phyloP scores from a whole-genome alignment of 805 yeast genomes.

The Scheffersomyces lignosus region DNA sequence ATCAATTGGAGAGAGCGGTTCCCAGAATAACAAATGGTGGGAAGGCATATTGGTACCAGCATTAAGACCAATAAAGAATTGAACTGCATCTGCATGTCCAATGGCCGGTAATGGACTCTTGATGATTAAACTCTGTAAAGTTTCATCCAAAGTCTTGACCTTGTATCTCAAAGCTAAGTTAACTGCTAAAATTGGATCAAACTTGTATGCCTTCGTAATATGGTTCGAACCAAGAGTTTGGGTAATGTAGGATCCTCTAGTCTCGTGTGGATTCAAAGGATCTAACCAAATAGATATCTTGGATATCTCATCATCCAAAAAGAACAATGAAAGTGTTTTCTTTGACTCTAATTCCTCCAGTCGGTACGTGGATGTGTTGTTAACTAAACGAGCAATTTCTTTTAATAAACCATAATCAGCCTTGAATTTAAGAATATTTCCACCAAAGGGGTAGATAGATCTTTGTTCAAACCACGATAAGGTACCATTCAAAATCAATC shows the following conservation, averaged over 20 bases:
- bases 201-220: conserved; percentile 56
- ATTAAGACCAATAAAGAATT: conserved; percentile 47
- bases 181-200: conserved; percentile 74
- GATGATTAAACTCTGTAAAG: conserved; percentile 46
- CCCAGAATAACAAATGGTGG: conserved; percentile 62
- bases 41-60: conserved; percentile 38
- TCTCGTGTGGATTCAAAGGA: conserved; percentile 50
- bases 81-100: conserved; percentile 57
- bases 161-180: conserved; percentile 64
- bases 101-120: conserved; percentile 61
- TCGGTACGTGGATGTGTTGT: conserved; percentile 19
- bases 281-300: conserved; percentile 76
- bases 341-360: conserved; percentile 43
- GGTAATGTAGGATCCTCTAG: conserved; percentile 35
- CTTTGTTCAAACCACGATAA: conserved; percentile 75
- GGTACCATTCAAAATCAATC: conserved; percentile 60
- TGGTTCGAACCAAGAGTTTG: conserved; percentile 38
- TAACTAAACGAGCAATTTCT: conserved; percentile 44
- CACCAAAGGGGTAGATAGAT: conserved; percentile 79
- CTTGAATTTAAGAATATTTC: conserved; percentile 67
- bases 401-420: conserved; percentile 64
- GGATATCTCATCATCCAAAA: conserved; percentile 75
- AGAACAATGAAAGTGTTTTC: conserved; percentile 54
- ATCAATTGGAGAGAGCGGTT: conserved; percentile 75
- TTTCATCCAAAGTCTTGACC: conserved; percentile 37